A percentile compares a stretch with the other conserved stretches of the same genome.
Evolutionary conservation across 805 yeast species (phyloP).

Genomic region (Cyberlindnera lachancei): DNA sequence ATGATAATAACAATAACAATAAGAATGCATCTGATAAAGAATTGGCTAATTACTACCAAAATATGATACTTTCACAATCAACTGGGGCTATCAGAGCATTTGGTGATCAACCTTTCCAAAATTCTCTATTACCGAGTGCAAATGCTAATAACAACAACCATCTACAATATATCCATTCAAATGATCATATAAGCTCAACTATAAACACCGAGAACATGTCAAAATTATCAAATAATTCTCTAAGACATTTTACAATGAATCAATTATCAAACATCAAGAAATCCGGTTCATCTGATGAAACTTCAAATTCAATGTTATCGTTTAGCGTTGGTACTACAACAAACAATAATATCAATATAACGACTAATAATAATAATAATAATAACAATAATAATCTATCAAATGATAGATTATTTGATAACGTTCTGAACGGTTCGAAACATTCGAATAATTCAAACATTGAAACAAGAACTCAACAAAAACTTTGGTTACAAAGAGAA

Average conservation of each 20-base stretch:
- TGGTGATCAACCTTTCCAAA: slow-evolving; percentile 24
- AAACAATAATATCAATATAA: slow-evolving; percentile 4
- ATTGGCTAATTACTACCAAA: slow-evolving; percentile 29
- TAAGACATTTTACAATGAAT: slow-evolving; percentile 20
- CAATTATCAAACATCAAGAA: slow-evolving; percentile 5
- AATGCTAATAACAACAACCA: slow-evolving; percentile 5
- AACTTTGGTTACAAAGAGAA: slow-evolving; percentile 78
- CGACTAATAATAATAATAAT: slow-evolving; percentile 9
- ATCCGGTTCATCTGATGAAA: slow-evolving; percentile 11
- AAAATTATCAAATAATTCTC: slow-evolving; percentile 17
- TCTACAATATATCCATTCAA: slow-evolving; percentile 22
- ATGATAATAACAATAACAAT: slow-evolving; percentile 2
- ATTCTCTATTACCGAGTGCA: slow-evolving; percentile 17
- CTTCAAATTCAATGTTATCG: slow-evolving; percentile 13
- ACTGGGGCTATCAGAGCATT: slow-evolving; percentile 41
- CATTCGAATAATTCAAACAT: slow-evolving; percentile 28
- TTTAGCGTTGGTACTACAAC: slow-evolving; percentile 17
- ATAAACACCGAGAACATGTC: slow-evolving; percentile 6
- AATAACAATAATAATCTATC: slow-evolving; percentile 11
- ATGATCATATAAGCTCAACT: slow-evolving; percentile 20
- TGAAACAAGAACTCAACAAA: slow-evolving; percentile 76
- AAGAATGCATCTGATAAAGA: slow-evolving; percentile 7
- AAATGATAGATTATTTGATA: slow-evolving; percentile 32
- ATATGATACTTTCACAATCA: slow-evolving; percentile 43
- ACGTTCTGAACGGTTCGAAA: slow-evolving; percentile 32